Base-by-base conservation (phyloP, 2,329 filamentous ascomycete species). In the Dactylella cylindrospora region DNA sequence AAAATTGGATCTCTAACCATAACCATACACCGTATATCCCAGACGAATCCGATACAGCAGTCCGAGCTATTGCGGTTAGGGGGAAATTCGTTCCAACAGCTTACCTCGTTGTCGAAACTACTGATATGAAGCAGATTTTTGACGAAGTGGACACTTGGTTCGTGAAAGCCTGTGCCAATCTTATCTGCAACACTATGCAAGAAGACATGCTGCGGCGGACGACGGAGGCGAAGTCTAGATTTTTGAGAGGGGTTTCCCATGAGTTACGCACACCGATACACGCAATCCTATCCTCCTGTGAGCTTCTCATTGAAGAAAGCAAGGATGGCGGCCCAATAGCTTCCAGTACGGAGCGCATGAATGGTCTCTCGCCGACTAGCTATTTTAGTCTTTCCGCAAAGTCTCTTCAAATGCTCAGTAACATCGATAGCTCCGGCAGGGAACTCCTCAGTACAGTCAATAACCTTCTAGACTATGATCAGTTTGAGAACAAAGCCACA, bases 131-230 rank as follows among this genome's bases (percentile, higher is more conserved):
- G 23, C 65, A 70, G 0, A 72, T 78, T 3, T 77, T 77, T 41
- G 76, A 78, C 38, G 76, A 78, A 33, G 67, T 77, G 1, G 76
- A 78, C 49, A 67, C 74, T 0, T 76, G 75, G 73, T 77, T 78
- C 36, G 68, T 77, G 0, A 70, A 75, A 3, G 70, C 70, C 3
- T 76, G 74, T 40, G 73, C 75, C 0, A 65, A 66, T 3, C 68
- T 76, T 1, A 65, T 77, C 5, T 72, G 71, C 3, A 70, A 73
- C 2, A 70, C 69, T 15, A 73, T 72, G 67, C 76, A 77, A 22
- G 71, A 73, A 13, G 68, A 66, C 1, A 65, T 72, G 8, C 65
- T 77, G 0, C 66, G 70, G 19, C 75, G 78, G 59, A 76, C 74
- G 0, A 70, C 76, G 52, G 67, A 67, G 9, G 74, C 74, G 0